A percentile compares a stretch with the other conserved stretches of the same genome.
These are phyloP conservation scores for Primulina eburnea DNA, from an alignment of 257 asterid species.

Conservation along the genomic window DNA sequence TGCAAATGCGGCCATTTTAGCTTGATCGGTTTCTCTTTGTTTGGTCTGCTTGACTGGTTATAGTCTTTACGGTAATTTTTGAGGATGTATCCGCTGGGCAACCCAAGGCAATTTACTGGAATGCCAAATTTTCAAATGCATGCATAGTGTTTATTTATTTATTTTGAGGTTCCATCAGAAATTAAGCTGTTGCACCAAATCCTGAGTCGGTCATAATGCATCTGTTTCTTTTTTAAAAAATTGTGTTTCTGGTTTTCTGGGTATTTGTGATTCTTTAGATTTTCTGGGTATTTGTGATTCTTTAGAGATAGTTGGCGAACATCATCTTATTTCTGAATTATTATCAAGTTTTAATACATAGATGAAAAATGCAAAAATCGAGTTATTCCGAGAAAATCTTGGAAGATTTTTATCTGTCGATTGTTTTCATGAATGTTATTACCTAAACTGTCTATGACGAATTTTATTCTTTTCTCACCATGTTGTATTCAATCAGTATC, in stretches of 20 bases:
- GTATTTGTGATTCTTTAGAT: neutral
- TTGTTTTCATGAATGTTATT: neutral
- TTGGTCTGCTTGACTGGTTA: slow-evolving; percentile 4
- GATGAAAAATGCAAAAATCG: neutral
- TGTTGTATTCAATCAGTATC: slow-evolving; percentile 30
- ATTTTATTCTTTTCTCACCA: slow-evolving; percentile 19
- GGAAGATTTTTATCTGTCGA: neutral
- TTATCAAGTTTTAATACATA: neutral
- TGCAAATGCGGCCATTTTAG: slow-evolving; percentile 2
- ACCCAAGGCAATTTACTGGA: too few species aligned
- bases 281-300: neutral
- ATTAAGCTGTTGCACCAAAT: neutral
- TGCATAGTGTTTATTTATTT: too few species aligned
- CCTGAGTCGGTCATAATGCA: neutral
- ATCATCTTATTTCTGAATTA: neutral
- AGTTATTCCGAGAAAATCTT: neutral
- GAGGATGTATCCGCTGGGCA: neutral
- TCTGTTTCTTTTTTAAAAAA: too few species aligned
- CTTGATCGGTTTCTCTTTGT: slow-evolving; percentile 16
- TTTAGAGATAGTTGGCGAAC: neutral
- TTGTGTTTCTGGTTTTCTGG: neutral
- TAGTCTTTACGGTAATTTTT: neutral
- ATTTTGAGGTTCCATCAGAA: neutral
- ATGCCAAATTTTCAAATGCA: neutral
- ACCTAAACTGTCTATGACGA: slow-evolving; percentile 9